Evolutionary conservation across 2,329 filamentous ascomycete species (phyloP), one percentile per base, ranked within the genome.

Genomic region (Penicillium sp.): DNA sequence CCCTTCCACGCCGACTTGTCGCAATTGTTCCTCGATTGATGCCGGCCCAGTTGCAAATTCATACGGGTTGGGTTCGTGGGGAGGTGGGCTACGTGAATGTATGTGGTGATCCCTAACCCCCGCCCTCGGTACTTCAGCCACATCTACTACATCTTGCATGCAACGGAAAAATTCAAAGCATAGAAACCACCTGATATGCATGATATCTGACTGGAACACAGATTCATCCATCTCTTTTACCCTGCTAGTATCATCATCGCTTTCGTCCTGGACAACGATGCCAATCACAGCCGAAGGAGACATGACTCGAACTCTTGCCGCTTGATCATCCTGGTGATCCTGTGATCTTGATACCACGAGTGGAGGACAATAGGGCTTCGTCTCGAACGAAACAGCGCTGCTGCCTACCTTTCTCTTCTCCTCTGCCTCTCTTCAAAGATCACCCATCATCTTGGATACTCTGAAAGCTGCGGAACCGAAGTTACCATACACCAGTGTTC

Each of bases 1-100:
- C 51, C 60, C 42, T 54, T 58, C 60, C 53, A 50, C 50, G 22
- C 49, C 28, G n/a, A 17, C 19, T 47, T 42, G 42, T 56, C 61
- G 37, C 58, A 60, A 58, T 61, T 64, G 53, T 56, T 45, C 44
- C 33, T 62, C 56, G 42, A 62, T 58, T 54, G 51, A 61, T 60
- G 56, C 60, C 54, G 55, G 60, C 54, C 45, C 53, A 38, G 30
- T 62, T 60, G 40, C 54, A 26, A 60, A 64, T 62, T 56, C 28
- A 22, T 44, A 40, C 35, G 40, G 38, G 35, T 38, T 49, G 49
- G 56, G 53, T 35, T 56, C 33, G 56, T 44, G 60, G 56, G 57
- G 60, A 50, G 60, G 53, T 53, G 62, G 64, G 57, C 38, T 54
- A 56, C 55, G 42, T 17, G 38, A 56, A 57, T 59, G 62, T 65